Evolutionary conservation across 306 rosid species (phyloP), one percentile per base, ranked within the genome.

Genomic region (Cicer pinnatifidum): DNA sequence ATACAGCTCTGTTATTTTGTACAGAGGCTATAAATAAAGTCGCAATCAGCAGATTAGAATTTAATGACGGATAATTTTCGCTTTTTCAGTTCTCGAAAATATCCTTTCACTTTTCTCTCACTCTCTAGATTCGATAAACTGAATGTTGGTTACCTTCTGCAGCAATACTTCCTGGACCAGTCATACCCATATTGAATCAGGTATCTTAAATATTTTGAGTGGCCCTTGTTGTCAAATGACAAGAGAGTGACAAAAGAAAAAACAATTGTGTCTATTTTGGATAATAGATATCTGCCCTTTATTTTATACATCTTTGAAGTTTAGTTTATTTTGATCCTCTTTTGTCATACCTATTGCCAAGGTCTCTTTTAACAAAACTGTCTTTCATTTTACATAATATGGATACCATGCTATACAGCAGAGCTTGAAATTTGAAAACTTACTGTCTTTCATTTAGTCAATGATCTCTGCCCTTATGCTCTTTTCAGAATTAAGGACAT

Each of bases 101-200:
- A 43, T 66, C 37, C 11, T 17, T 53, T 66, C 53, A 19, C 39
- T 19, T 64, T 43, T 65, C 53, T 33, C 65, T 33, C 44, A 33
- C 11, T 59, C 16, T 44, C 39, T 66, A 66, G 71, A 66, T 66
- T 66, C 71, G 8, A 66, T 45, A 45, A 69, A 76, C 79, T 88
- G 83, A 87, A 86, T 79, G 76, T 83, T 86, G 72, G 73, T 81
- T 79, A 68, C 85, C 66, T 72, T 90, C 85, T 61, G 91, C 97
- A 93, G 97, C 97, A 72, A 66, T 90, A 87, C 97, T 93, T 72
- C 98, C 98, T 20, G 98, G 98, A 83, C 98, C 98, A 46, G 91
- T 89, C 77, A 87, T 93, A 87, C 98, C 98, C 46, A 84, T 93
- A 62, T 84, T 93, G 87, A 90, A 76, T 87, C 93, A 93, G 98